Base-by-base conservation (phyloP, 179 eudicot genomes). In the Nepenthes alata region DNA sequence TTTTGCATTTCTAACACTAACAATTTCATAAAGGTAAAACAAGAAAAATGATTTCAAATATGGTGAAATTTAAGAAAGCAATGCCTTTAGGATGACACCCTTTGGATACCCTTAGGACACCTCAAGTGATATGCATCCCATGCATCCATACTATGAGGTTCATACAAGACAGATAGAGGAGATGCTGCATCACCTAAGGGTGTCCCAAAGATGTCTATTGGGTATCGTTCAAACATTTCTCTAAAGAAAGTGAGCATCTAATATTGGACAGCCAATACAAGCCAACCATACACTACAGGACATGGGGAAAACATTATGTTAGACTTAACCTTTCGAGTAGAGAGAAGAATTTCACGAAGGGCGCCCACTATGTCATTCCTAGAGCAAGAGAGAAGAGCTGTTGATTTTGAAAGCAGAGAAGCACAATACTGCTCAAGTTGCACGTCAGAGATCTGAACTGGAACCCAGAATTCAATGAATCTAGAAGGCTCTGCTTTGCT, bases 361-460 rank as follows among this genome's bases (percentile, higher is more conserved):
- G 80, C 80, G 66, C 85, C 90, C 59, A 85, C 67, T 60, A 75
- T 79, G 67, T 89, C 96, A 66, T 59, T 85, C 71, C 71, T 86
- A 7, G 58, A 74, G 62, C 66, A 66, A 53, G 82, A 75, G 47
- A 85, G 65, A 65, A 94, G 96, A 36, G 71, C 61, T 8, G 70
- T 53, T 44, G 74, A 77, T 57, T 80, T 82, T 54, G 87, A 72
- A 63, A 85, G 80, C 50, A 94, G 74, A 55, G 81, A 59, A 60
- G 74, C 74, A 62, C 94, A 94, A 74, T 94, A 94, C 58, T 78
- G 94, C 77, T 94, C 99, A 63, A 94, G 99, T 78, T 94, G 99
- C 66, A 82, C 76, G 70, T 83, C 74, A 38, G 99, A 87, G 54
- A 85, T 65, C 68, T 72, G 78, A 37, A 78, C 91, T 15, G 99